Evolutionary conservation across 1,284 basidiomycete genomes (phyloP), one percentile per base, ranked within the genome.

Genomic region (Microstroma glucosiphilum): DNA sequence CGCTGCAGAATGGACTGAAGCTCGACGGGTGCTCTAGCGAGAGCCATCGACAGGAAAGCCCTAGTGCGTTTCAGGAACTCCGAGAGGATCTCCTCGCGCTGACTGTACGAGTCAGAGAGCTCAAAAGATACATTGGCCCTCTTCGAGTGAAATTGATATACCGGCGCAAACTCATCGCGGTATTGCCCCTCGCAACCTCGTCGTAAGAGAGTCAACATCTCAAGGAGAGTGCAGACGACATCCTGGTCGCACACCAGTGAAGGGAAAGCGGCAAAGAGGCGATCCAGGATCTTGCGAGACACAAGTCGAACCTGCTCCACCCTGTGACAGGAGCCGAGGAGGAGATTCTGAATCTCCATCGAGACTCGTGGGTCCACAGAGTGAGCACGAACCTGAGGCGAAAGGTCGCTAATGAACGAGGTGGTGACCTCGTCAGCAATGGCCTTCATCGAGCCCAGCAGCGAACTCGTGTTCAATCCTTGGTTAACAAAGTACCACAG

Each of bases 81-180:
- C 21, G 83, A 83, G 1, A 93, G 83, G 70, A 96, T 90, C 56
- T 92, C 87, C 69, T 91, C 90, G 58, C 96, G 86, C 42, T 88
- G 86, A 65, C 84, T 82, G 77, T 94, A 97, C 78, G 89, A 89
- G 77, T 97, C 96, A 4, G 89, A 88, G 23, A 98, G 82, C 65
- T 91, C 86, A 42, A 98, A 82, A 15, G 84, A 86, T 69, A 97
- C 85, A 51, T 84, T 84, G 58, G 67, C 85, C 70, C 88, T 84
- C 56, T 89, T 86, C 0, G 94, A 97, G 63, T 83, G 82, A 80
- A 90, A 96, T 68, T 88, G 85, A 78, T 90, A 92, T 26, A 85
- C 82, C 0, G 94, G 92, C 63, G 93, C 91, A 79, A 91, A 96
- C 90, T 97, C 94, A 80, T 96, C 91, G 11, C 86, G 83, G 75